Evolutionary conservation across 2,329 filamentous ascomycete genomes (phyloP).

Genomic region (Sclerotinia nivalis): DNA sequence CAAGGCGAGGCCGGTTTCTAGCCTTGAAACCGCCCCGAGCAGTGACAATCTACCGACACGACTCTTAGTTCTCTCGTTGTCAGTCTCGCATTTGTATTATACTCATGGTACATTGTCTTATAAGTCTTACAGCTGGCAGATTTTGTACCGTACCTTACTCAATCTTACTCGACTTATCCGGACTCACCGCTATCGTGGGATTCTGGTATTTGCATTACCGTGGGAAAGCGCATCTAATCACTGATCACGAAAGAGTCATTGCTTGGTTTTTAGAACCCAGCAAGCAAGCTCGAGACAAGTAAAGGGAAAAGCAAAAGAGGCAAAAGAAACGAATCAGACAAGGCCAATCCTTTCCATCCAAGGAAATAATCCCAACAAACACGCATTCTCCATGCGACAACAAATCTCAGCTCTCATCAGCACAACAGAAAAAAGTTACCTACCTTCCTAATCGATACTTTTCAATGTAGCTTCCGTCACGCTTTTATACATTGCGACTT

Average conservation of each 20-base stretch:
- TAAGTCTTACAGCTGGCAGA: constrained; percentile 8
- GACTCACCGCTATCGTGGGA: constrained; percentile 21
- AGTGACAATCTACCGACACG: constrained; percentile 9
- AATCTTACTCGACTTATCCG: neutral
- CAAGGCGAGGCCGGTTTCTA: constrained; percentile 20
- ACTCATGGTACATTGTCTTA: neutral
- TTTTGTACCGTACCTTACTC: neutral
- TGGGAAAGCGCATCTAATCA: constrained; percentile 13
- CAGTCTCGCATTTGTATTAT: neutral
- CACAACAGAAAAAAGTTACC: constrained; percentile 7
- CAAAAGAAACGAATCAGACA: neutral
- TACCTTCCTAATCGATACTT: constrained; percentile 19
- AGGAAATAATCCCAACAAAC: constrained; percentile 19
- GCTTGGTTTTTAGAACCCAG: neutral
- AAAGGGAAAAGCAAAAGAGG: constrained; percentile 8
- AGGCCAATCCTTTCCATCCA: constrained; percentile 14
- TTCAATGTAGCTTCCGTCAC: neutral
- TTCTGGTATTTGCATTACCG: neutral
- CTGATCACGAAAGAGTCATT: constrained; percentile 19
- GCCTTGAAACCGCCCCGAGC: constrained; percentile 19
- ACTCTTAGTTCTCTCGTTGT: constrained; percentile 1
- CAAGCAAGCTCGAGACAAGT: neutral
- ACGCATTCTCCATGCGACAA: constrained; percentile 6
- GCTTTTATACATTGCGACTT: neutral
- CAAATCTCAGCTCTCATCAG: constrained; percentile 14